Evolutionary conservation across 108 stramenopile species (phyloP), one percentile per base, ranked within the genome.

Genomic region (Pseudonitzschia multiseries): DNA sequence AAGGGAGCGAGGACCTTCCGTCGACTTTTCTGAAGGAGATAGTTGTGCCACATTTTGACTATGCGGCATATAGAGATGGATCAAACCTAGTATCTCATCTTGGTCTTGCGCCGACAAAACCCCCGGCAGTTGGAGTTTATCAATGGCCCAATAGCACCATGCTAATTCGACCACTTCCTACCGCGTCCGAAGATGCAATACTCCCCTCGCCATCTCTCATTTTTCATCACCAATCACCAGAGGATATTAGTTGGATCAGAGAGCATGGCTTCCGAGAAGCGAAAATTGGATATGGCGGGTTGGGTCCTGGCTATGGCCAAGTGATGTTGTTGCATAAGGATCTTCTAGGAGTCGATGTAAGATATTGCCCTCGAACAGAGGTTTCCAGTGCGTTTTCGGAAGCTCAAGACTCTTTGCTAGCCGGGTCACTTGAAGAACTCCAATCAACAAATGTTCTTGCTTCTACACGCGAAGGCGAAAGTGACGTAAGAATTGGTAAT

Each of bases 361-460:
- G 93, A 46, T 68, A 88, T 33, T 83, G 84, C 36, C 82, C 85
- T 26, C 43, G 67, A 14, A 72, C 63, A 33, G 48, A 52, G 0
- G 52, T 81, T 64, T 80, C 80, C 17, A 90, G 89, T 72, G 78
- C 73, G 26, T 94, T 94, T 73, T 75, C 82, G 18, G 93, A 94
- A 75, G 86, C 93, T 57, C 90, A 94, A 65, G 86, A 92, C 18
- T 83, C 93, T 14, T 68, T 94, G 56, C 63, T 94, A 51, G 90
- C 93, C 15, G 87, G 79, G 1, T 89, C 88, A 0, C 51, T 94
- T 15, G 78, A 88, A 15, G 89, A 94, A 28, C 68, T 94, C 33
- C 93, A 94, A 67, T 89, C 85, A 27, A 78, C 76, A 0, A 82
- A 87, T 68, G 85, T 90, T 18, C 51, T 90, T 44, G 57, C 68